Percentiles rank a stretch among this genome's conserved stretches.
Conservation (phyloP, 352 stramenopile genomes). For the Aphanomyces cochlioides region DNA sequence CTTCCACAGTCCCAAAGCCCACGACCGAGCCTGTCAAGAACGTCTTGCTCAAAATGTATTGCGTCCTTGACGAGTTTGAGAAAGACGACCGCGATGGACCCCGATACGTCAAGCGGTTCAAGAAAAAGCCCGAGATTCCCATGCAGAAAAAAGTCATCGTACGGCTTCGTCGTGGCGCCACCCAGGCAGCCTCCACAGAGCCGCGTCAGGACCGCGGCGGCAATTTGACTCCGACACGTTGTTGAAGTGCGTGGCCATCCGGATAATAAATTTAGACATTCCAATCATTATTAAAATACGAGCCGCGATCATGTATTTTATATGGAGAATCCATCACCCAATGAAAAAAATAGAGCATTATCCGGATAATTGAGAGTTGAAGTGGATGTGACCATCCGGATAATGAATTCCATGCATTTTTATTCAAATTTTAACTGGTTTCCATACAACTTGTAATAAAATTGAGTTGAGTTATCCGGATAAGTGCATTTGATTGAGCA, state of each 20-base stretch:
- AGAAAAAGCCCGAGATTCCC: slow-evolving; percentile 18
- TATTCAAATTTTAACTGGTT: neutral
- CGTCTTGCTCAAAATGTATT: slow-evolving; percentile 15
- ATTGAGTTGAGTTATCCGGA: slow-evolving; percentile 4
- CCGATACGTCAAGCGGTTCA: slow-evolving; percentile 4
- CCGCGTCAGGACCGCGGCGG: neutral
- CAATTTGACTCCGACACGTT: too few species aligned
- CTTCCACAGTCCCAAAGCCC: neutral
- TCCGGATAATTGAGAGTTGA: neutral
- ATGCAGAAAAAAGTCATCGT: slow-evolving; percentile 11
- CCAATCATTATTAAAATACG: too few species aligned
- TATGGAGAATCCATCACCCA: too few species aligned
- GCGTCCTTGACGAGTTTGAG: slow-evolving; percentile 1
- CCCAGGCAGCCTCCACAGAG: neutral
- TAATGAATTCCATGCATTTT: slow-evolving; percentile 3
- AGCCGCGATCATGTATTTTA: too few species aligned
- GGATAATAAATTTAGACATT: too few species aligned
- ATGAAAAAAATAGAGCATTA: too few species aligned
- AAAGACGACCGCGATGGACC: neutral
- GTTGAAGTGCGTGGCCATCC: too few species aligned
- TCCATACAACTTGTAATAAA: neutral
- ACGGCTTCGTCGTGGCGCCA: neutral
- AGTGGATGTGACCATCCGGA: slow-evolving; percentile 3
- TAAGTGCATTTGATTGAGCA: neutral
- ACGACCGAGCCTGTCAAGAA: neutral